phyloP scores from a whole-genome alignment of 129 eudicot species.

The Saussurea involucrata region DNA sequence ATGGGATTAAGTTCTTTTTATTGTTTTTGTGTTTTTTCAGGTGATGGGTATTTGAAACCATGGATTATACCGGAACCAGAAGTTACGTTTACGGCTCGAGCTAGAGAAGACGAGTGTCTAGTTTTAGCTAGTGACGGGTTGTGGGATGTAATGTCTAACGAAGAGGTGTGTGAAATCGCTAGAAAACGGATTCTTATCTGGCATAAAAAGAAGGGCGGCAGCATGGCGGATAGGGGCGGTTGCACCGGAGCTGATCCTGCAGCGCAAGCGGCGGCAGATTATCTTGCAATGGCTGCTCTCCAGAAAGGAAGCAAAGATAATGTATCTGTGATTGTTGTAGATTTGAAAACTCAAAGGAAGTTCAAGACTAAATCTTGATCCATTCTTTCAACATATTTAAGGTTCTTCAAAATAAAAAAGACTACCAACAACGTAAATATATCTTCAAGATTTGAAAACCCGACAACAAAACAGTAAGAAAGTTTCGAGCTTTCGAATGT shows the following conservation, averaged over 20 bases:
- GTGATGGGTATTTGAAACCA: slow-evolving; percentile 73
- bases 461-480: neutral
- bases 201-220: slow-evolving; percentile 69
- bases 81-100: slow-evolving; percentile 52
- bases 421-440: neutral
- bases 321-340: slow-evolving; percentile 71
- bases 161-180: slow-evolving; percentile 72
- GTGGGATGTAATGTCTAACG: slow-evolving; percentile 75
- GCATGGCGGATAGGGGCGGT: slow-evolving; percentile 11
- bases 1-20: neutral
- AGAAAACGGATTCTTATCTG: slow-evolving; percentile 60
- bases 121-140: slow-evolving; percentile 72
- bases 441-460: neutral
- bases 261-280: slow-evolving; percentile 73
- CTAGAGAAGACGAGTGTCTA: slow-evolving; percentile 74
- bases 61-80: slow-evolving; percentile 75
- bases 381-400: neutral
- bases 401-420: neutral
- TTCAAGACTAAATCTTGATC: slow-evolving; percentile 55
- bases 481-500: neutral
- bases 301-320: slow-evolving; percentile 78
- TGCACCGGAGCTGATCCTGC: slow-evolving; percentile 60
- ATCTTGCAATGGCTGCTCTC: slow-evolving; percentile 57
- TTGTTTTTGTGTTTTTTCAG: slow-evolving; percentile 23
- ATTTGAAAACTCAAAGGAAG: slow-evolving; percentile 70